Conservation (phyloP, 257 asterid species). For the Misopates orontium region DNA sequence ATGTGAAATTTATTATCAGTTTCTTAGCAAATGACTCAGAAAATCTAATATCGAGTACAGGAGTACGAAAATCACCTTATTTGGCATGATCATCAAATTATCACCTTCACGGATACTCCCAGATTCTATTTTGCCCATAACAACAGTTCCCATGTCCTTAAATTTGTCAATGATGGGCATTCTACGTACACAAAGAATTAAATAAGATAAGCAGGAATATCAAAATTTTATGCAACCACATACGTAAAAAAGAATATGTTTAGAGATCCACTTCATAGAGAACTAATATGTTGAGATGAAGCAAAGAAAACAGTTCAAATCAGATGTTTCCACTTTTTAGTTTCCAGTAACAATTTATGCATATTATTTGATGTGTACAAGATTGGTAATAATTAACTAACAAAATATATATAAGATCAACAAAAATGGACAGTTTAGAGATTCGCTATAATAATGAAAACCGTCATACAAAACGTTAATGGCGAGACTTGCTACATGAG, state of each 20-base stretch:
- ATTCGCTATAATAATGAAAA: no score
- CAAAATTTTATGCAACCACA: constrained; percentile 2
- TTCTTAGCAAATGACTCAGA: constrained; percentile 2
- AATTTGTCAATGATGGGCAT: constrained; percentile 87
- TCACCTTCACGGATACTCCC: constrained; percentile 91
- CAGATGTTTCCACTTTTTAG: no score
- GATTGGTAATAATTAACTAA: no score
- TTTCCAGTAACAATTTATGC: no score
- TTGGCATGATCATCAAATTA: constrained; percentile 81
- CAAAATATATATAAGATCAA: no score
- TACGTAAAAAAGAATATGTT: constrained; percentile 17
- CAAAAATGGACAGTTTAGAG: no score
- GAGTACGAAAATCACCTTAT: constrained; percentile 55
- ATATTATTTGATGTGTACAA: no score
- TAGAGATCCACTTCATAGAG: no score
- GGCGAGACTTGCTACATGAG: not conserved
- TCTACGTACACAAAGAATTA: constrained; percentile 41
- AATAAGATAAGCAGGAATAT: not conserved
- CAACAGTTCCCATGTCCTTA: constrained; percentile 95
- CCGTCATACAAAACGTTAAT: no score
- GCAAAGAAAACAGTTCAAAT: no score
- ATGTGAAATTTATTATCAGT: constrained; percentile 6
- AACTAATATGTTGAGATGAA: no score
- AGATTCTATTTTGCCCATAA: constrained; percentile 96
- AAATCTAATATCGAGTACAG: constrained; percentile 13